Evolutionary conservation across 345 rosid genomes (phyloP), one percentile per base, ranked within the genome.

Genomic region (Salix dunnii): DNA sequence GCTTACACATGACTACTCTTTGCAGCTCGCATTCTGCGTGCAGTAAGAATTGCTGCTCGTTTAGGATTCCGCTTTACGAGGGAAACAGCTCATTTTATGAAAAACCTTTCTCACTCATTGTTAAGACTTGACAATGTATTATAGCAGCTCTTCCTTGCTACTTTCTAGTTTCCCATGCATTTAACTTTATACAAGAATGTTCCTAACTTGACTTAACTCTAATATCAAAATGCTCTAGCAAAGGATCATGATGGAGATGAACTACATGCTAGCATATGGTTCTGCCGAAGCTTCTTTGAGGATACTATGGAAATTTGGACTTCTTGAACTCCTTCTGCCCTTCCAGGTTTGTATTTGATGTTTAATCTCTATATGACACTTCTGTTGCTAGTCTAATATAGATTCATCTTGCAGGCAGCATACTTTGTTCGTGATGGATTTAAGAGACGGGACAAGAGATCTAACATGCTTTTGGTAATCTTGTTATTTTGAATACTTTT

Each of bases 231-330:
- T 77, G 65, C 80, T 79, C 75, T 79, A 96, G 98, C 85, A 90
- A 76, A 92, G 98, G 82, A 87, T 94, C 82, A 78, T 91, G 82
- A 89, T 92, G 97, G 99, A 96, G 90, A 84, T 94, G 94, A 96
- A 96, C 82, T 93, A 94, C 84, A 92, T 96, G 99, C 83, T 96
- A 58, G 94, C 99, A 21, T 92, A 91, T 85, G 99, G 99, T 69
- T 92, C 97, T 66, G 97, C 95, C 35, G 97, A 94, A 89, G 91
- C 98, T 76, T 94, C 99, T 78, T 81, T 96, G 74, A 90, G 98
- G 79, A 82, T 89, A 77, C 75, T 96, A 63, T 96, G 97, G 99
- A 96, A 86, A 86, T 94, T 92, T 75, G 99, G 98, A 58, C 91
- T 94, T 73, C 86, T 96, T 18, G 99, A 94, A 83, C 72, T 92